Evolutionary conservation across 768 basidiomycete species (phyloP).

Genomic region (Glaciozyma antarctica): DNA sequence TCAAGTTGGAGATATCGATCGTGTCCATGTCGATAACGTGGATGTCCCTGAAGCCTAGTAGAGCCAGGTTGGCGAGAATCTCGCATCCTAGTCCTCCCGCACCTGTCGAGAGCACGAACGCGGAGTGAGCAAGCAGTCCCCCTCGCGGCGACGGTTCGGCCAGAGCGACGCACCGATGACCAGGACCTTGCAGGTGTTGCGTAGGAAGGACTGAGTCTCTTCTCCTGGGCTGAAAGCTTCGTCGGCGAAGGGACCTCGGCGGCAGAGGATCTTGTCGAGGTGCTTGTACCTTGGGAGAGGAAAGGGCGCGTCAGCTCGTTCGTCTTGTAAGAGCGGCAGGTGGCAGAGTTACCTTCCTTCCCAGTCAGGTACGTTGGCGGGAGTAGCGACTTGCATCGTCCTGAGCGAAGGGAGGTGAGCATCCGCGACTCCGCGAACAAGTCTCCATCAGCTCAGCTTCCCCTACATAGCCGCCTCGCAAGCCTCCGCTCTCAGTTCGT

Average conservation of each 20-base stretch:
- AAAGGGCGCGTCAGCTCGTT: background rate
- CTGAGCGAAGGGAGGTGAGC: too few species aligned
- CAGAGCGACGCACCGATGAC: constrained; percentile 55
- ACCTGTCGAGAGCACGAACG: constrained; percentile 36
- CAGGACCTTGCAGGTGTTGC: constrained; percentile 76
- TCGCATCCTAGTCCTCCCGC: constrained; percentile 95
- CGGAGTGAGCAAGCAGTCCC: background rate
- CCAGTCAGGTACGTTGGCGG: too few species aligned
- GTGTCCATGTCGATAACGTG: constrained; percentile 99
- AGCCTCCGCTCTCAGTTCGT: too few species aligned
- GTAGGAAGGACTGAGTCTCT: constrained; percentile 48
- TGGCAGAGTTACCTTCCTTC: too few species aligned
- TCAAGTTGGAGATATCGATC: constrained; percentile 97
- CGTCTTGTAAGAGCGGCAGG: too few species aligned
- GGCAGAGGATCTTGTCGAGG: constrained; percentile 25
- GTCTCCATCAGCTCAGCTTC: too few species aligned
- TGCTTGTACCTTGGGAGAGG: constrained; percentile 4
- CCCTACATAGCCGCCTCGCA: too few species aligned
- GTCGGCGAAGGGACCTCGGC: constrained; percentile 23
- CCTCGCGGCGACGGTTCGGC: background rate
- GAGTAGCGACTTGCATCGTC: too few species aligned
- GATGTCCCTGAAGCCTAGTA: constrained; percentile 95
- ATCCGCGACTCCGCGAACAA: too few species aligned
- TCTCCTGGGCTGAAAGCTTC: constrained; percentile 22
- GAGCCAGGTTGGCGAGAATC: constrained; percentile 88